Base-by-base conservation (phyloP, 441 rosid species). In the Euphorbia schlechtendalii region DNA sequence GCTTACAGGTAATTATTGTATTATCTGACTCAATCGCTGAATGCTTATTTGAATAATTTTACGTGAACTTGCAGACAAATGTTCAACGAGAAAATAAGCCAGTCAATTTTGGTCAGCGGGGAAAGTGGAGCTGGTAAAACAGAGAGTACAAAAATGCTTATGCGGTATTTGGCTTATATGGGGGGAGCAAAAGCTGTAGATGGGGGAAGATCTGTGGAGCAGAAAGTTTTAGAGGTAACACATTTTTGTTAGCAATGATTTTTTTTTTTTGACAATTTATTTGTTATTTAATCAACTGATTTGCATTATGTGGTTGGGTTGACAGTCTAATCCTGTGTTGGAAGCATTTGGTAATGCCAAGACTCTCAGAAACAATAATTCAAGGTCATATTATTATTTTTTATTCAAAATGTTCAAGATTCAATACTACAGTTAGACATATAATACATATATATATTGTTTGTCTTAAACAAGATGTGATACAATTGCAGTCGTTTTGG, bases 321-420 rank as follows among this genome's bases (percentile, higher is more conserved):
- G 80, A 76, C 88, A 92, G 99, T 95, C 99, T 20, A 95, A 95
- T 78, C 99, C 99, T 73, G 98, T 95, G 61, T 77, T 95, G 70
- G 99, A 95, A 82, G 99, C 99, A 74, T 92, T 95, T 71, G 99
- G 99, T 69, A 95, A 92, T 56, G 99, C 99, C 36, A 95, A 95
- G 84, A 95, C 99, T 18, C 90, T 95, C 56, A 83, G 97, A 79
- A 95, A 95, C 75, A 95, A 95, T 60, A 92, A 95, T 80, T 95
- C 98, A 65, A 95, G 99, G 99, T 92, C 67, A 34, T 12, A 30
- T 20, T 49, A 8, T 5, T 49, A 67, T 14, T 48, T 46, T 40
- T 2, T 34, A 45, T 28, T 38, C 40, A 40, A 32, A 48, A 20
- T 25, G 30, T 22, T 54, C 32, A 9, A 17, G 30, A 63, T 51